Evolutionary conservation across 2,329 filamentous ascomycete species (phyloP).

Genomic region (Albifimbria verrucaria): DNA sequence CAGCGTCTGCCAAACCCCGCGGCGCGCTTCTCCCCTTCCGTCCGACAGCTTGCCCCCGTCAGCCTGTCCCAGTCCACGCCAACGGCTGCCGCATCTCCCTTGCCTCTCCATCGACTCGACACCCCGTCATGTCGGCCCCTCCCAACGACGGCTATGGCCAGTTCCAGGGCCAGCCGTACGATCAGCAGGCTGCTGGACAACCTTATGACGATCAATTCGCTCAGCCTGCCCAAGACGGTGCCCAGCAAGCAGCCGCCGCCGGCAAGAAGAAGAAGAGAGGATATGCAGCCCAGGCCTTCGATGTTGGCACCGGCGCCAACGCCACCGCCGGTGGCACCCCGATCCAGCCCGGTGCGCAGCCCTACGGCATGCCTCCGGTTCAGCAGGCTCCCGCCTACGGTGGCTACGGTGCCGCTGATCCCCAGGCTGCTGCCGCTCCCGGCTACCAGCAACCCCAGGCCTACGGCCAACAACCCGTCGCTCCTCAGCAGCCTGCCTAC

Average conservation of each 20-base stretch:
- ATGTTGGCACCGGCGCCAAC: constrained; percentile 87
- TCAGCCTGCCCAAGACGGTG: constrained; percentile 23
- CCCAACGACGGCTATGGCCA: constrained; percentile 54
- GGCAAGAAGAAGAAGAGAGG: constrained; percentile 86
- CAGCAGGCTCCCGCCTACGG: constrained; percentile 51
- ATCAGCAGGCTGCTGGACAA: constrained; percentile 35
- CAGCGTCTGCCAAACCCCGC: not conserved
- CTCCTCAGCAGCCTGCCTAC: constrained; percentile 35
- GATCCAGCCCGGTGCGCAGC: constrained; percentile 26
- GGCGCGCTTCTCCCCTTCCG: not conserved
- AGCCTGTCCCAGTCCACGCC: not conserved
- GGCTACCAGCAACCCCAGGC: constrained; percentile 40
- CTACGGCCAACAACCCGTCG: constrained; percentile 41
- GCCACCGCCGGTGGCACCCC: constrained; percentile 51
- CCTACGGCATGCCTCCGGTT: constrained; percentile 44
- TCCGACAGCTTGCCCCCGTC: not conserved
- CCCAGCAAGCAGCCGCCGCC: constrained; percentile 34
- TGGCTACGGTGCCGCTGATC: constrained; percentile 54
- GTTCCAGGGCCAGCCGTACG: constrained; percentile 38
- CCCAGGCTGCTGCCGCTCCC: constrained; percentile 32
- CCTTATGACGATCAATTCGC: constrained; percentile 32
- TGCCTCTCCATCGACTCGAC: constrained; percentile 16
- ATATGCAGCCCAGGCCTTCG: constrained; percentile 92
- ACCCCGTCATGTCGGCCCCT: constrained; percentile 55
- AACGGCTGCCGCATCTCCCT: constrained; percentile 20